Percentiles rank a stretch among this genome's conserved stretches.
phyloP scores from a whole-genome alignment of 208 protist genomes.

The Wallacemonas sp. region DNA sequence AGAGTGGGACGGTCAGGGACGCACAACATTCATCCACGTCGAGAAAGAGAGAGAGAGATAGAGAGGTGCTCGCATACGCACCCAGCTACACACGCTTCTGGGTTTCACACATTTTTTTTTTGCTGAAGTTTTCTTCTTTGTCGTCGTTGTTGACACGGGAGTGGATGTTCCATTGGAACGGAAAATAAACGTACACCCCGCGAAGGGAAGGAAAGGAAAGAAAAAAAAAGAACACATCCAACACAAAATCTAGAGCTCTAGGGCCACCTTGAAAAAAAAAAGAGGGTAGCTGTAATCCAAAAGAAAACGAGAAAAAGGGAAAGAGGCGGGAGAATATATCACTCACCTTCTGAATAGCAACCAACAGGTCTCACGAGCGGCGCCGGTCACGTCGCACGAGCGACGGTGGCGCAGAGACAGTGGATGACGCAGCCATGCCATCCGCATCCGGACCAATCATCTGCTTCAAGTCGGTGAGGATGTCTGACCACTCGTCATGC shows the following conservation, averaged over 20 bases:
- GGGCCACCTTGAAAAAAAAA: background rate
- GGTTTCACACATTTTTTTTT: too few relatives aligned
- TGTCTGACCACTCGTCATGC: slow-evolving; percentile 54
- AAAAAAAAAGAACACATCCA: background rate
- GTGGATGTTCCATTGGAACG: too few relatives aligned
- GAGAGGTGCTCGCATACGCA: too few relatives aligned
- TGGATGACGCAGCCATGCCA: background rate
- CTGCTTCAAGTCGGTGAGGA: slow-evolving; percentile 46
- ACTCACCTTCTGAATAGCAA: too few relatives aligned
- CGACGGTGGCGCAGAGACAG: slow-evolving; percentile 2
- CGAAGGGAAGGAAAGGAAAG: slow-evolving; percentile 1
- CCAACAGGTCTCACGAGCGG: background rate
- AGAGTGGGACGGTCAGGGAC: too few relatives aligned
- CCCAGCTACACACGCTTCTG: too few relatives aligned
- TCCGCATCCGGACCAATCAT: slow-evolving; percentile 18
- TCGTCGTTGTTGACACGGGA: too few relatives aligned
- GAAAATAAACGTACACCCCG: background rate
- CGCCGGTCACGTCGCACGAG: slow-evolving; percentile 1
- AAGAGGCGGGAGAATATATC: too few relatives aligned
- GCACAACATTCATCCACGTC: too few relatives aligned
- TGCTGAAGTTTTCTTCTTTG: too few relatives aligned
- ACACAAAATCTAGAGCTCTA: background rate
- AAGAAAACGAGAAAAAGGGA: background rate
- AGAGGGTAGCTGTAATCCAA: background rate
- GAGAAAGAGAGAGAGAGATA: background rate